Base-by-base conservation (phyloP, 371 early-diverging fungal species). In the Umbelopsis sp. region DNA sequence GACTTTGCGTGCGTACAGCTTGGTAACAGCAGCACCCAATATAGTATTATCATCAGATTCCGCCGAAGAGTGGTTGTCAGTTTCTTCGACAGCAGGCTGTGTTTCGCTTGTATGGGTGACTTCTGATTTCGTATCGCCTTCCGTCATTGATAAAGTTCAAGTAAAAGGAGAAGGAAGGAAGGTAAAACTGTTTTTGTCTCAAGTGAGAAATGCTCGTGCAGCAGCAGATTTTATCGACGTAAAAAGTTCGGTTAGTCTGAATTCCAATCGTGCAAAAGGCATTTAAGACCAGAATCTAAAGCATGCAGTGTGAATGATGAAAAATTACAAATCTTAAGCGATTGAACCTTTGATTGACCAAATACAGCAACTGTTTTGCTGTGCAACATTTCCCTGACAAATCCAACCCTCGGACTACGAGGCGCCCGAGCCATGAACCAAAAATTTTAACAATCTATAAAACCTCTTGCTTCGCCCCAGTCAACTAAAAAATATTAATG, bases 1-100 rank as follows among this genome's bases (percentile, higher is more conserved):
- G 3, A 57, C 57, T 35, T 57, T 57, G 35, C 57, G 57, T 16
- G 57, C 57, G 29, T 57, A 57, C 12, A 57, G 9, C n/a, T 57
- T 57, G 11, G 35, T 57, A 12, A 57, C 57, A 8, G 57, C 29
- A 3, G 57, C 11, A 11, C 32, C 57, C 10, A 57, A 35, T 16
- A 57, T n/a, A 35, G 35, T 18, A n/a, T 57, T 57, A n/a, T 57
- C 57, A 5, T 12, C 6, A 48, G 48, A 48, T 0, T 6, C 29
- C 35, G 35, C 14, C 32, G 57, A 25, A 29, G 57, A 57, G 7
- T 29, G 18, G 3, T 1, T 18, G 29, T 57, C 57, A 0, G 35
- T 3, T 3, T 57, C 57, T 18, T 57, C 57, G 7, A 18, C 35
- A 35, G 12, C 29, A 29, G 29, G 29, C 29, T 16, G 20, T n/a